These are phyloP conservation scores for Hanseniaspora pseudoguilliermondii DNA, from an alignment of 805 yeast species.

Conservation along the genomic window DNA sequence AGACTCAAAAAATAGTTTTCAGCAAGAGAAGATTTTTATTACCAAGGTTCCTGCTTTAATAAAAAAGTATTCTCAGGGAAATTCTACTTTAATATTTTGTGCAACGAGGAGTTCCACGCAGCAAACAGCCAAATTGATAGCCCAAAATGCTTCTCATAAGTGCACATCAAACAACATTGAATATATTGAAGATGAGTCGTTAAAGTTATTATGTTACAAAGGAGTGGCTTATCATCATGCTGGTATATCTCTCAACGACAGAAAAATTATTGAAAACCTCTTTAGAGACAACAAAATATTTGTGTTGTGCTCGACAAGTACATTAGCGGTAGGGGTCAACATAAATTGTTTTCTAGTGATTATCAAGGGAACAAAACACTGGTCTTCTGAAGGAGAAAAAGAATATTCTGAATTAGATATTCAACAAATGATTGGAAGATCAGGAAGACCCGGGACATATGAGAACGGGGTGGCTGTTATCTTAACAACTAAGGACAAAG, in stretches of 20 bases:
- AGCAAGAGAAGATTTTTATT: constrained; percentile 35
- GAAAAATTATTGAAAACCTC: constrained; percentile 33
- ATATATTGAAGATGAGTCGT: constrained; percentile 21
- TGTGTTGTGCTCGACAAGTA: constrained; percentile 45
- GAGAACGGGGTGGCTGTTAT: constrained; percentile 36
- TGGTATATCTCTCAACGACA: constrained; percentile 38
- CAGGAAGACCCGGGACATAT: constrained; percentile 51
- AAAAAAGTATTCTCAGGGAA: constrained; percentile 28
- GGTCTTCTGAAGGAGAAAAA: constrained; percentile 36
- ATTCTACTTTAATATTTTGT: constrained; percentile 41
- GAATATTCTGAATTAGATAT: constrained; percentile 47
- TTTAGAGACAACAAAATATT: constrained; percentile 34
- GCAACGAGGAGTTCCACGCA: constrained; percentile 40
- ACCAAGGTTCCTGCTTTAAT: constrained; percentile 32
- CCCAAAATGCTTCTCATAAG: constrained; percentile 15
- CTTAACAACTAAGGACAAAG: constrained; percentile 31
- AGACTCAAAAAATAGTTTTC: constrained; percentile 34
- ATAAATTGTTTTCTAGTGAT: constrained; percentile 49
- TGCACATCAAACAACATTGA: constrained; percentile 12
- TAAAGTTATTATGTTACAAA: constrained; percentile 17
- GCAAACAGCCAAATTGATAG: constrained; percentile 31
- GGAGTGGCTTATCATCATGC: constrained; percentile 51
- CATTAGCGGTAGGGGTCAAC: constrained; percentile 50
- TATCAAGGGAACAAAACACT: constrained; percentile 51
- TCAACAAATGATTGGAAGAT: constrained; percentile 54